Conservation (phyloP, 345 rosid species). For the Gossypium turneri region DNA sequence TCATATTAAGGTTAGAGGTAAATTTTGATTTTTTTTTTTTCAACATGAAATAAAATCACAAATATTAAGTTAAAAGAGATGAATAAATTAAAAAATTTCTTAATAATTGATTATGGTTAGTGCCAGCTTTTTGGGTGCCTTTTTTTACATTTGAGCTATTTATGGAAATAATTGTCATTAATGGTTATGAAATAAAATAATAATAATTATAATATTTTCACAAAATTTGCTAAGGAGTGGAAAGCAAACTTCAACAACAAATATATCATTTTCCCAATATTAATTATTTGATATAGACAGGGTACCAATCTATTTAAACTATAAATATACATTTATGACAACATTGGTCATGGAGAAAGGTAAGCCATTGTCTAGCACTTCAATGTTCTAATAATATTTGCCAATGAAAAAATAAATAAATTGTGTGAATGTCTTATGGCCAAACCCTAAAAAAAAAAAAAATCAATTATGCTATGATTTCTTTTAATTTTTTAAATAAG, state of each 20-base stretch:
- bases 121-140: no score
- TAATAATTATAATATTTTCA: no score
- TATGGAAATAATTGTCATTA: no score
- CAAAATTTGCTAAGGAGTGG: no score
- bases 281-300: conserved; percentile 22
- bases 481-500: neutral
- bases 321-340: neutral
- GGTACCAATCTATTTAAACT: conserved; percentile 6
- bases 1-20: no score
- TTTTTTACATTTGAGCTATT: no score
- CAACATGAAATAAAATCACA: no score
- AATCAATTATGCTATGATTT: neutral
- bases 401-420: neutral
- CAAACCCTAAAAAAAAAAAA: neutral
- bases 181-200: no score
- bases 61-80: no score
- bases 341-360: neutral
- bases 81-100: no score
- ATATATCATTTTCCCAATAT: conserved; percentile 6
- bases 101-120: no score
- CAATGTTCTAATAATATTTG: neutral
- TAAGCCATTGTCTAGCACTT: neutral
- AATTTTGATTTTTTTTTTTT: no score
- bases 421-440: neutral
- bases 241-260: neutral